These are phyloP conservation scores for Tuber umbilicatum DNA, from an alignment of 495 filamentous ascomycete species.

Conservation along the genomic window DNA sequence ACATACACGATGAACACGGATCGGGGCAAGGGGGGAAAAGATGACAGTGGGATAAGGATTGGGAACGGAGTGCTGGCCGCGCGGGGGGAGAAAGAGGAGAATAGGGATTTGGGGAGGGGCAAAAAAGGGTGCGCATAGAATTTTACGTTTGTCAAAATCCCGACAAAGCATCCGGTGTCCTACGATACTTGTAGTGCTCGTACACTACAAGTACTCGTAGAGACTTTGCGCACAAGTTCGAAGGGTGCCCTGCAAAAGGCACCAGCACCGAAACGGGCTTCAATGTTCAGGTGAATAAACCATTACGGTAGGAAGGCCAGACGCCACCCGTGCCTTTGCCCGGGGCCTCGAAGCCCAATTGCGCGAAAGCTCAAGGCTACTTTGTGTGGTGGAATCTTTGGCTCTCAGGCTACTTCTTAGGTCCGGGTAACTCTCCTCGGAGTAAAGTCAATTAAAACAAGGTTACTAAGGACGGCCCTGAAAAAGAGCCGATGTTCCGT, in stretches of 20 bases:
- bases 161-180: not conserved
- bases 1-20: not conserved
- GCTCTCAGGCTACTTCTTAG: not conserved
- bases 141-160: not conserved
- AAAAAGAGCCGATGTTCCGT: not conserved
- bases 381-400: not conserved
- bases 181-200: not conserved
- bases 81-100: not conserved
- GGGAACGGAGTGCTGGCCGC: not conserved
- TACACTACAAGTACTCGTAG: no score
- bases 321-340: no score
- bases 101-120: not conserved
- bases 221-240: no score
- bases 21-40: not conserved
- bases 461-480: not conserved
- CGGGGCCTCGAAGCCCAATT: no score
- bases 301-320: no score
- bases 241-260: no score
- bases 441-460: not conserved
- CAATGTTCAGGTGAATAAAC: no score
- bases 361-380: no score
- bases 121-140: not conserved
- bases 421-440: not conserved
- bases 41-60: not conserved
- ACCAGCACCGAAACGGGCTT: no score